Base-by-base conservation (phyloP, 169 alveolate genomes). In the Cryptosporidium andersoni region DNA sequence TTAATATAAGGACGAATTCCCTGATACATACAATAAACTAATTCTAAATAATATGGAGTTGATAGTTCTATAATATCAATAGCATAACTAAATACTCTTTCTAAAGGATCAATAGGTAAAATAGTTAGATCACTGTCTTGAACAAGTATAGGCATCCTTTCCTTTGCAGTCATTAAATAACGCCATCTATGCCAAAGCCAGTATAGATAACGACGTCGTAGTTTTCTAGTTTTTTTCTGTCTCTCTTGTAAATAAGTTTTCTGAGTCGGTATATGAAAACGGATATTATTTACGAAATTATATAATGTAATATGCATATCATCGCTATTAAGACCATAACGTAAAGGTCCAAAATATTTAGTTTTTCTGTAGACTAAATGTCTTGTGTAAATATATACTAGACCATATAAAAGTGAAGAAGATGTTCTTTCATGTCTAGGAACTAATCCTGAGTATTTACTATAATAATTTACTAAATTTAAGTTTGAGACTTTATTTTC, bases 71-170 rank as follows among this genome's bases (percentile, higher is more conserved):
- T 49, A 7, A 74, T 56, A 43, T 60, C 64, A 25, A 74, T 68
- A 2, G 63, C 67, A 34, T 74, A 74, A 25, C 60, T 56, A 45
- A 43, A 74, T 9, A 74, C 85, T 62, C 85, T 74, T 34, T 74
- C 85, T 47, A 74, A 42, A n/a, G 85, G 85, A 56, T 74, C 74
- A 14, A 74, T 51, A 3, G 85, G 85, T 68, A 74, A 58, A 47
- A 36, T 39, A 8, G 0, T 3, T 53, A 74, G 40, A 37, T 74
- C 67, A 11, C 34, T 53, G 12, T 74, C 85, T 2, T 58, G 74
- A 16, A 74, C 85, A 47, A 74, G 47, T 58, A 74, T 74, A 2
- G 85, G 85, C 85, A 74, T 74, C 48, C 85, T 74, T 36, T 74
- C 85, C 36, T 74, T 74, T 25, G 85, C 85, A 43, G 85, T 58